These are phyloP conservation scores for Phytophthora litchii DNA, from an alignment of 352 stramenopile genomes.

Conservation along the genomic window DNA sequence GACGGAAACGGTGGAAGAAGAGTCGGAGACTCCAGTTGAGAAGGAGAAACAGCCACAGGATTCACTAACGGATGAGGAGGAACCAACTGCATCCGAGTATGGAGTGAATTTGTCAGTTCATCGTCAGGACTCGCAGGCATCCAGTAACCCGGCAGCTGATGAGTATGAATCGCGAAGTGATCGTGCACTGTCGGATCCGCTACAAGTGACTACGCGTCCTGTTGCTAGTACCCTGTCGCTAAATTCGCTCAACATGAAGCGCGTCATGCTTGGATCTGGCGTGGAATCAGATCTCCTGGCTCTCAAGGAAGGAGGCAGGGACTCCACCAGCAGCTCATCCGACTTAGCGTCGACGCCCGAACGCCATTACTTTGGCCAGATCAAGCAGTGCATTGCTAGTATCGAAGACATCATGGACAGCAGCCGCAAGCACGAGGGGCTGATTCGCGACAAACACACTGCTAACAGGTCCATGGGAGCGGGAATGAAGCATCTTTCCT, in stretches of 20 bases:
- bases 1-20: constrained; percentile 9
- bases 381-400: constrained; percentile 35
- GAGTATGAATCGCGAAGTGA: constrained; percentile 6
- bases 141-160: constrained; percentile 18
- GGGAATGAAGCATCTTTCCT: neutral
- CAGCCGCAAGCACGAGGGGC: constrained; percentile 28
- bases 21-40: constrained; percentile 4
- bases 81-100: neutral
- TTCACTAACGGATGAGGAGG: constrained; percentile 29
- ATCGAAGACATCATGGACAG: constrained; percentile 41
- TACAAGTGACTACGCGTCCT: constrained; percentile 20
- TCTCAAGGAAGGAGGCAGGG: constrained; percentile 26
- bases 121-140: constrained; percentile 14
- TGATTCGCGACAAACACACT: constrained; percentile 32
- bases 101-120: neutral
- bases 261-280: constrained; percentile 22
- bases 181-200: constrained; percentile 16
- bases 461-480: neutral
- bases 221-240: constrained; percentile 16
- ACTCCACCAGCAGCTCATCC: constrained; percentile 29
- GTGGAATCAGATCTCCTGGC: constrained; percentile 14
- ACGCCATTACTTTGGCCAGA: constrained; percentile 31
- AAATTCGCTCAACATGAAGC: constrained; percentile 27
- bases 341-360: constrained; percentile 35
- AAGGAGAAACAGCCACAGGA: constrained; percentile 19